Evolutionary conservation across 2,329 filamentous ascomycete species (phyloP), one percentile per base, ranked within the genome.

Genomic region (Ilyonectria mors-panacis): DNA sequence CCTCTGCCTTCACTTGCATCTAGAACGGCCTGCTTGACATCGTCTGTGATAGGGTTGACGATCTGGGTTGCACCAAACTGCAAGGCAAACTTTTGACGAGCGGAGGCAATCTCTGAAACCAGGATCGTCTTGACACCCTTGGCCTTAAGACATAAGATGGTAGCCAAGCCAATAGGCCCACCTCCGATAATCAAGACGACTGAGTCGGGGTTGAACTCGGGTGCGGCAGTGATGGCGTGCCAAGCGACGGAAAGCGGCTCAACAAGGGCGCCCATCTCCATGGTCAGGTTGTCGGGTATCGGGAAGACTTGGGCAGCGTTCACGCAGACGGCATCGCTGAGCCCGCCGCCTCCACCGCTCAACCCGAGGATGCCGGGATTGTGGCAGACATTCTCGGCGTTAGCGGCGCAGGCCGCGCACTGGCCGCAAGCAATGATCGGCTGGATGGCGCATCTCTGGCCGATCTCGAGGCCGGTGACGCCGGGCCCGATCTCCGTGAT

Each of bases 361-460:
- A 80, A 54, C 6, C 78, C 78, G 9, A 80, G 69, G 13, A 79
- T 78, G 0, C 78, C 78, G 4, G 75, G 74, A 6, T 81, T 85
- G 26, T 86, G 83, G 73, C 90, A 92, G 42, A 86, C 87, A 73
- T 92, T 91, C 68, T 86, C 82, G 4, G 84, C 80, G 6, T 85
- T 84, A 2, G 81, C 80, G 9, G 79, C 75, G 74, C 90, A 92
- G 1, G 88, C 85, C n/a, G 81, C 79, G 73, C 90, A 92, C 6
- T 80, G 79, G 3, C 84, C 82, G 75, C 89, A 90, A 65, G 82
- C 87, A 51, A 91, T 82, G 13, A 86, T 89, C 2, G 90, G 90
- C 68, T 89, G 87, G 3, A 92, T 82, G 6, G 85, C 87, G 19
- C 91, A 89, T n/a, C 83, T 80, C 67, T 92, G 86, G 1, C 89